Conservation (phyloP, 306 rosid genomes). For the Psophocarpus tetragonolobus region DNA sequence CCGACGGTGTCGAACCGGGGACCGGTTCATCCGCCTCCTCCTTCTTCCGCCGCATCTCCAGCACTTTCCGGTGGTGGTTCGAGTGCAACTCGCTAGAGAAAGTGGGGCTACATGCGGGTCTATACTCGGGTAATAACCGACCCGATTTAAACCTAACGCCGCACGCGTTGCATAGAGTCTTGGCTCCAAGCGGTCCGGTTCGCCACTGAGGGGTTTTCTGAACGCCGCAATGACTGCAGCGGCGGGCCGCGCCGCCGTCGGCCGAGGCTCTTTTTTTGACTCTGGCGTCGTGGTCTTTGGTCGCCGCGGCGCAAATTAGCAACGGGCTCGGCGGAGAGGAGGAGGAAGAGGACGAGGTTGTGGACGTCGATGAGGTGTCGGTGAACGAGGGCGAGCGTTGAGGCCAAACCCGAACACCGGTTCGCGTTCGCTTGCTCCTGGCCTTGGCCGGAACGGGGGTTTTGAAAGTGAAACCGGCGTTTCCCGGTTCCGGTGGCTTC, state of each 20-base stretch:
- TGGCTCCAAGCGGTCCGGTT: slow-evolving; percentile 87
- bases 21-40: slow-evolving; percentile 37
- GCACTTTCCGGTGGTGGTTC: slow-evolving; percentile 94
- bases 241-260: slow-evolving; percentile 52
- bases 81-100: slow-evolving; percentile 84
- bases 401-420: slow-evolving; percentile 85
- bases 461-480: slow-evolving; percentile 41
- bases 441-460: slow-evolving; percentile 81
- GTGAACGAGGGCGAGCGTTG: slow-evolving; percentile 55
- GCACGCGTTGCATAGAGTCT: slow-evolving; percentile 86
- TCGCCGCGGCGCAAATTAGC: slow-evolving; percentile 19
- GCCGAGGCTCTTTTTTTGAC: slow-evolving; percentile 35
- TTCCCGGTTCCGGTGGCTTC: neutral
- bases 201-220: slow-evolving; percentile 99
- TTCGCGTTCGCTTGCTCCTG: slow-evolving; percentile 71
- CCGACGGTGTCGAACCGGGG: slow-evolving; percentile 37
- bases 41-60: slow-evolving; percentile 93
- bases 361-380: slow-evolving; percentile 65
- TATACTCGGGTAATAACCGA: slow-evolving; percentile 82
- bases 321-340: slow-evolving; percentile 48
- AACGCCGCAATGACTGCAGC: slow-evolving; percentile 96
- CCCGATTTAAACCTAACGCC: slow-evolving; percentile 96
- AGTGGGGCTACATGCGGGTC: slow-evolving; percentile 98
- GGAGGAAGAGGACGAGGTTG: slow-evolving; percentile 49
- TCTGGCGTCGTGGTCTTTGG: neutral